Percentiles rank a stretch among this genome's conserved stretches.
Conservation (phyloP, 805 yeast species). For the Alloascoidea hylecoeti region DNA sequence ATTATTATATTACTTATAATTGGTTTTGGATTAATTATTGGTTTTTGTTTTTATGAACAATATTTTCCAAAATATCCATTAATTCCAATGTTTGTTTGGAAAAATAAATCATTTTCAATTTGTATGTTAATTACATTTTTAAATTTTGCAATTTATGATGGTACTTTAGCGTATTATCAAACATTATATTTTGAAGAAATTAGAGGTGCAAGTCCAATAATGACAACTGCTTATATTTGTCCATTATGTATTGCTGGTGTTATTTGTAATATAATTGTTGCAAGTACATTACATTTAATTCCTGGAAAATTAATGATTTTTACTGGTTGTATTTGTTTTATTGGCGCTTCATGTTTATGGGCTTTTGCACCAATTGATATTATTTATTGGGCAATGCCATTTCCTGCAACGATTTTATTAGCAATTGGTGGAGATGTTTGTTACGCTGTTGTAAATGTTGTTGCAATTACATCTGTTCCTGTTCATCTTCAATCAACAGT, state of each 20-base stretch:
- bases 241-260: conserved; percentile 29
- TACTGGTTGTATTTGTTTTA: conserved; percentile 17
- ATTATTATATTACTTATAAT: conserved; percentile 27
- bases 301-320: conserved; percentile 24
- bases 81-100: conserved; percentile 31
- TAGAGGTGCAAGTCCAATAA: conserved; percentile 21
- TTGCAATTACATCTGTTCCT: conserved; percentile 25
- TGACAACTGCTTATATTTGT: conserved; percentile 27
- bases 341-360: conserved; percentile 25
- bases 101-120: conserved; percentile 21
- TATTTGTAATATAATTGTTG: conserved; percentile 29
- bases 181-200: conserved; percentile 28
- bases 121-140: conserved; percentile 22
- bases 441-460: conserved; percentile 23
- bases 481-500: conserved; percentile 26
- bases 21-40: conserved; percentile 20
- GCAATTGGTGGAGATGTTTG: conserved; percentile 33
- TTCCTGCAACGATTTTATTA: conserved; percentile 24
- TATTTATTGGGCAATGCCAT: conserved; percentile 29
- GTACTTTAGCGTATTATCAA: conserved; percentile 23
- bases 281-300: conserved; percentile 27
- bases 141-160: conserved; percentile 29
- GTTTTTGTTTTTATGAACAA: conserved; percentile 22
- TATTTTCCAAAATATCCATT: conserved; percentile 26
- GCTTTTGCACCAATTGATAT: conserved; percentile 20